A percentile compares a stretch with the other conserved stretches of the same genome.
Evolutionary conservation across 495 filamentous ascomycete genomes (phyloP).

Genomic region (Aspergillus nidulans): DNA sequence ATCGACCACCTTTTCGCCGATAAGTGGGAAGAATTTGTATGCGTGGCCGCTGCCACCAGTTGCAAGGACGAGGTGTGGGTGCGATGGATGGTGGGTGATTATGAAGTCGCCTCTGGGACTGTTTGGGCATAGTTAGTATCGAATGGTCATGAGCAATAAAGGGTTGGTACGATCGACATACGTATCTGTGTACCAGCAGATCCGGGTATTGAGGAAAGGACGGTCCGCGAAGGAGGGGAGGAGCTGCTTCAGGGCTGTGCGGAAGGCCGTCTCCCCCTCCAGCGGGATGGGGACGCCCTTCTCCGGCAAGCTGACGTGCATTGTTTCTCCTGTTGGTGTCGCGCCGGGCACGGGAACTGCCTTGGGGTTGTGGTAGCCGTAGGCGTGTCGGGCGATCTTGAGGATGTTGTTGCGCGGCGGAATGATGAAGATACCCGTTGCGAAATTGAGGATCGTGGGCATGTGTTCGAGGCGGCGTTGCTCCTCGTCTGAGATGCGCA

Average conservation of each 20-base stretch:
- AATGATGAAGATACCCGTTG: slow-evolving; percentile 76
- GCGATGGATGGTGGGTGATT: slow-evolving; percentile 67
- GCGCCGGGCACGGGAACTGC: slow-evolving; percentile 35
- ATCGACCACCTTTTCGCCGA: slow-evolving; percentile 74
- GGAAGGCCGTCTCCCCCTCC: slow-evolving; percentile 60
- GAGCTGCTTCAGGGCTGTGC: slow-evolving; percentile 56
- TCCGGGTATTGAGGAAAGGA: slow-evolving; percentile 61
- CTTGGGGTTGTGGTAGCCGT: slow-evolving; percentile 73
- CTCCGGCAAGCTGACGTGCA: slow-evolving; percentile 41
- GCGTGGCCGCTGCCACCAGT: slow-evolving; percentile 84
- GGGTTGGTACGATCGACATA: slow-evolving; percentile 21
- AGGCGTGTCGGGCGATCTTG: slow-evolving; percentile 78
- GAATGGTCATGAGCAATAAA: neutral
- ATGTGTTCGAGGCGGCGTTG: slow-evolving; percentile 56
- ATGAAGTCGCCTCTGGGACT: slow-evolving; percentile 72
- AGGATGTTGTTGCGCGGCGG: slow-evolving; percentile 67
- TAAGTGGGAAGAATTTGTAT: slow-evolving; percentile 84
- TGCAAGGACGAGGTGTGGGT: slow-evolving; percentile 67
- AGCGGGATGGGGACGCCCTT: slow-evolving; percentile 41
- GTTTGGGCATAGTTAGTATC: neutral
- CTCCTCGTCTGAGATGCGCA: slow-evolving; percentile 65
- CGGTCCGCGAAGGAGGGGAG: slow-evolving; percentile 59
- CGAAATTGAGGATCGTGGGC: slow-evolving; percentile 76
- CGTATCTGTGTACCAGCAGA: slow-evolving; percentile 93
- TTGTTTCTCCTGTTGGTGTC: slow-evolving; percentile 17